phyloP scores from a whole-genome alignment of 495 filamentous ascomycete genomes.

The Podospora conica region DNA sequence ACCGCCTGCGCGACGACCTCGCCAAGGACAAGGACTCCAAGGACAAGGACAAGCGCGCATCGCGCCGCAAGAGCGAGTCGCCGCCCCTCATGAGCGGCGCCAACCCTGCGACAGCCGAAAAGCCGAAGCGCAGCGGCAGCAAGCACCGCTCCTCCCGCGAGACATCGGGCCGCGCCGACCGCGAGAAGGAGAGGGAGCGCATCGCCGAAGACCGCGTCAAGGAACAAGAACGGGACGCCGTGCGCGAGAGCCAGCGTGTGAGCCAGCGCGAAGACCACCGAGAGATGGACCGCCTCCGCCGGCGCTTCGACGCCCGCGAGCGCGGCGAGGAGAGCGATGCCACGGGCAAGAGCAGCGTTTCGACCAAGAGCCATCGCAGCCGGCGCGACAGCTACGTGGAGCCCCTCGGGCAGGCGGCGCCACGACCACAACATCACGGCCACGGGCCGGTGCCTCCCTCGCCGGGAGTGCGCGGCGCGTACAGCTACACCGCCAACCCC shows the following conservation, averaged over 20 bases:
- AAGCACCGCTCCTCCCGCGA: constrained; percentile 14
- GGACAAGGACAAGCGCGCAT: constrained; percentile 55
- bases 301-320: constrained; percentile 20
- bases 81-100: constrained; percentile 19
- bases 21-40: constrained; percentile 52
- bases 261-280: constrained; percentile 5
- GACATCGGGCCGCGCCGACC: constrained; percentile 13
- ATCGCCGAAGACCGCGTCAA: constrained; percentile 11
- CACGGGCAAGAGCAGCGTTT: constrained; percentile 21
- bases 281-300: constrained; percentile 25
- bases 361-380: constrained; percentile 16
- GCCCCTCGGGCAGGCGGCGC: constrained; percentile 26
- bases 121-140: constrained; percentile 24
- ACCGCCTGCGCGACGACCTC: constrained; percentile 76
- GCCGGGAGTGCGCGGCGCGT: constrained; percentile 18
- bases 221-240: constrained; percentile 18
- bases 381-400: constrained; percentile 34
- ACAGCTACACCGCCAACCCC: constrained; percentile 3
- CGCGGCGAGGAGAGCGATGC: constrained; percentile 27
- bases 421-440: constrained; percentile 16
- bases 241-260: constrained; percentile 7
- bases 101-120: constrained; percentile 21
- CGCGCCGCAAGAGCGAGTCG: constrained; percentile 23
- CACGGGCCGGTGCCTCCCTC: constrained; percentile 10
- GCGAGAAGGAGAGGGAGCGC: constrained; percentile 16